Conservation (phyloP, 208 protist genomes). For the Porcisia hertigi region DNA sequence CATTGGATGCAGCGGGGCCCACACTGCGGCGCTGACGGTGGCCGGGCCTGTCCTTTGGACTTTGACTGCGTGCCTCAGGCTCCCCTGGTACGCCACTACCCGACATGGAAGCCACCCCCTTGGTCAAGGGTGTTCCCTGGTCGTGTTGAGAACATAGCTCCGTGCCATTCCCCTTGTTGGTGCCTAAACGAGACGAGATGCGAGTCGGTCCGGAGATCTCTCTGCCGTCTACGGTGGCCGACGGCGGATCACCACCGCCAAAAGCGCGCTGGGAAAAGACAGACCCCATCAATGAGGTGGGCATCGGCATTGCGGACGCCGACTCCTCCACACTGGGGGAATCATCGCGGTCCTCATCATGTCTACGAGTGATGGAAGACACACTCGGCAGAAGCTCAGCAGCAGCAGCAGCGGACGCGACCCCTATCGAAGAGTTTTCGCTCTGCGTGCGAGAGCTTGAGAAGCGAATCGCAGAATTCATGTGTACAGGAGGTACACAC, state of each 20-base stretch:
- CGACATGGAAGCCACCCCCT: not conserved
- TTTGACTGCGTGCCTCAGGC: not conserved
- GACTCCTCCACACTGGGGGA: not conserved
- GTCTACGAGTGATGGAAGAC: slow-evolving; percentile 3
- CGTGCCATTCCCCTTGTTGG: not conserved
- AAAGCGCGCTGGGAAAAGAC: not conserved
- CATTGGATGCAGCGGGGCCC: not conserved
- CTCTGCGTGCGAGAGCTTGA: slow-evolving; percentile 16
- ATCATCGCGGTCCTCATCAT: not conserved
- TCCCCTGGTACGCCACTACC: not conserved
- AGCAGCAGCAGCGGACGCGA: not conserved
- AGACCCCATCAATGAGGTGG: not conserved
- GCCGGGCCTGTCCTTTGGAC: not conserved
- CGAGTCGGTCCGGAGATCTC: not conserved
- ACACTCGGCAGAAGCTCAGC: not conserved
- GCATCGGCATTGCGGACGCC: not conserved
- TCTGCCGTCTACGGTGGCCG: not conserved
- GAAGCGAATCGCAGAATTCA: slow-evolving; percentile 25
- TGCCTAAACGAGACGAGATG: not conserved
- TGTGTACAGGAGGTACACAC: not conserved
- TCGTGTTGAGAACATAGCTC: not conserved
- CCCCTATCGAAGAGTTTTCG: not conserved
- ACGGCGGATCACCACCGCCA: not conserved
- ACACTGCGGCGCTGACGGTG: not conserved
- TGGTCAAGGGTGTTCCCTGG: not conserved